Base-by-base conservation (phyloP, 108 stramenopile species). In the Pseudonitzschia delicatissima region DNA sequence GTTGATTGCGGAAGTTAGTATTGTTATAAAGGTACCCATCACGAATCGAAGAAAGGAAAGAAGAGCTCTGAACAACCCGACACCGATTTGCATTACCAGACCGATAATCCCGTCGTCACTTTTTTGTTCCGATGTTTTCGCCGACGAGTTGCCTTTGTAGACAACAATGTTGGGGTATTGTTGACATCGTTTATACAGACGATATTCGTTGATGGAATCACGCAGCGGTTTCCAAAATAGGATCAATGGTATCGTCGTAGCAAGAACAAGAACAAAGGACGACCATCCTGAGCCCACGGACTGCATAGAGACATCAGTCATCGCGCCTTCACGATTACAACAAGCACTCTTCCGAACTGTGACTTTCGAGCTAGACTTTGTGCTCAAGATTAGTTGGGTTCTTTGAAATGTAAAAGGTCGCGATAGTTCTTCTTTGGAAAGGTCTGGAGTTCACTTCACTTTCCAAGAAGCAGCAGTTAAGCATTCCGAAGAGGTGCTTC, bases 141-240 rank as follows among this genome's bases (percentile, higher is more conserved):
- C 2, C 7, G 17, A 44, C 0, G 50, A 51, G 18, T 55, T 28
- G 29, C n/a, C 53, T 33, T 33, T 31, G 26, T 29, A 55, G 6
- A 42, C 60, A 23, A 61, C 12, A 23, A 61, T 61, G 32, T 61
- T 35, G 2, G 60, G 60, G n/a, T 61, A 61, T 25, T 61, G 35
- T 26, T 61, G 33, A 20, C 36, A 26, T 25, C 60, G 18, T 27
- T 37, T 35, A 12, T 61, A 42, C 0, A 61, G 25, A 15, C 60
- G 60, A 13, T 33, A 61, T 25, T 61, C 60, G 39, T 61, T 44
- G 11, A 61, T 61, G 4, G 40, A 6, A 2, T 23, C 13, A 5
- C 32, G 37, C 2, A 61, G n/a, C 1, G 60, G 60, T 5, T 7
- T 26, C 60, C 60, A 25, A 42, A 32, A 55, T 9, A 33, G 27